Evolutionary conservation across 306 rosid species (phyloP).

Genomic region (Cajanus cajan): DNA sequence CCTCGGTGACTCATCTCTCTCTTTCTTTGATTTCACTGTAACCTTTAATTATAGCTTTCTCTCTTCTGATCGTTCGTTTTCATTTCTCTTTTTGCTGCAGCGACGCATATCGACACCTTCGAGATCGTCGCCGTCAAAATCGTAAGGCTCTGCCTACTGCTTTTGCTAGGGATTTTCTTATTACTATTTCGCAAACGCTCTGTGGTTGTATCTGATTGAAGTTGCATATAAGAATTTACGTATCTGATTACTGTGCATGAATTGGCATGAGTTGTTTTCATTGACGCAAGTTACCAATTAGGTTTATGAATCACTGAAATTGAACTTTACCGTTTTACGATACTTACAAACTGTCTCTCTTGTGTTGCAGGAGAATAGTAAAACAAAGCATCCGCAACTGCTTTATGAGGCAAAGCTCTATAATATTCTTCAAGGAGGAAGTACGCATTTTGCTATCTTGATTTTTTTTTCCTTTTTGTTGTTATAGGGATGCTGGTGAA

Average conservation of each 20-base stretch:
- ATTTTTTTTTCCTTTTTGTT: background rate
- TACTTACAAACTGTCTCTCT: background rate
- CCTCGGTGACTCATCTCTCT: slow-evolving; percentile 50
- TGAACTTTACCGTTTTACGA: background rate
- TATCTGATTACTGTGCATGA: background rate
- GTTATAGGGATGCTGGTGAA: slow-evolving; percentile 1
- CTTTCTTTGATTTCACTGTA: background rate
- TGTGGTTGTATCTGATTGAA: background rate
- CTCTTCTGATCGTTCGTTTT: slow-evolving; percentile 21
- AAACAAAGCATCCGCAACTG: slow-evolving; percentile 90
- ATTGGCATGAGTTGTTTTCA: slow-evolving; percentile 4
- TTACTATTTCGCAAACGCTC: background rate
- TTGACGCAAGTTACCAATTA: background rate
- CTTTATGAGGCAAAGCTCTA: slow-evolving; percentile 91
- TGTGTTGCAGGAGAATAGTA: slow-evolving; percentile 70
- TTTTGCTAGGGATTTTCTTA: background rate
- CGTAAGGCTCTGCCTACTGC: slow-evolving; percentile 47
- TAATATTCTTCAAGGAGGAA: slow-evolving; percentile 91
- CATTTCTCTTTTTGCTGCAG: slow-evolving; percentile 43
- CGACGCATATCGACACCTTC: slow-evolving; percentile 79
- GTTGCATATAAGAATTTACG: background rate
- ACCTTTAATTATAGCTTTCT: background rate
- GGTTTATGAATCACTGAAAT: slow-evolving; percentile 4
- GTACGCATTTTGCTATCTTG: slow-evolving; percentile 51
- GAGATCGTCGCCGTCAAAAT: slow-evolving; percentile 93